Evolutionary conservation across 2,329 filamentous ascomycete species (phyloP).

Genomic region (Fonsecaea monophora): DNA sequence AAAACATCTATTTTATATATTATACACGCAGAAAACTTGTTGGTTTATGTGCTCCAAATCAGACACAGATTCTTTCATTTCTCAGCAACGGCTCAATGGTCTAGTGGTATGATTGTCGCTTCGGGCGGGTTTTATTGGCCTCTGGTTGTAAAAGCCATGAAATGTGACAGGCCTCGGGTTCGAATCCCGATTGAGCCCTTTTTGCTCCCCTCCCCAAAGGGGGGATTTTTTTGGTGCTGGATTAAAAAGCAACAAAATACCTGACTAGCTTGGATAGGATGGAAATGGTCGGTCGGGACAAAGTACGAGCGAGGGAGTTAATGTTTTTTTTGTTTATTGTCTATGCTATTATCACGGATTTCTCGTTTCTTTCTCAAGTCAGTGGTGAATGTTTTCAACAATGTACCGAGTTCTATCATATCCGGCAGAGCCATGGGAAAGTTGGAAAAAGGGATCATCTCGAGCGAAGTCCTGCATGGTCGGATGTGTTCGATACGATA

Average conservation of each 20-base stretch:
- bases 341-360: too few species aligned
- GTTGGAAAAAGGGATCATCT: background rate
- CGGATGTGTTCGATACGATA: background rate
- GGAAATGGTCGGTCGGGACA: too few species aligned
- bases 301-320: too few species aligned
- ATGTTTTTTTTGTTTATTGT: too few species aligned
- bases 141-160: constrained; percentile 40
- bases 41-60: background rate
- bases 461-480: background rate
- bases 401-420: background rate
- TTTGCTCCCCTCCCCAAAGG: constrained; percentile 10
- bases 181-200: constrained; percentile 48
- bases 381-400: too few species aligned
- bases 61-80: background rate
- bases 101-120: constrained; percentile 50
- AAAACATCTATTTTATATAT: background rate
- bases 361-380: too few species aligned
- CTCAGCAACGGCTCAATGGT: background rate
- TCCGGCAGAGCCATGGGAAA: background rate
- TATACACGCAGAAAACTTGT: background rate
- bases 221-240: background rate
- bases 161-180: constrained; percentile 50
- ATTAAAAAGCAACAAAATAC: background rate
- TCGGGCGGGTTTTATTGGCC: constrained; percentile 42
- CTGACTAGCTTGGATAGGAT: too few species aligned